Evolutionary conservation across 768 basidiomycete species (phyloP).

Genomic region (Mycena albidolilacea): DNA sequence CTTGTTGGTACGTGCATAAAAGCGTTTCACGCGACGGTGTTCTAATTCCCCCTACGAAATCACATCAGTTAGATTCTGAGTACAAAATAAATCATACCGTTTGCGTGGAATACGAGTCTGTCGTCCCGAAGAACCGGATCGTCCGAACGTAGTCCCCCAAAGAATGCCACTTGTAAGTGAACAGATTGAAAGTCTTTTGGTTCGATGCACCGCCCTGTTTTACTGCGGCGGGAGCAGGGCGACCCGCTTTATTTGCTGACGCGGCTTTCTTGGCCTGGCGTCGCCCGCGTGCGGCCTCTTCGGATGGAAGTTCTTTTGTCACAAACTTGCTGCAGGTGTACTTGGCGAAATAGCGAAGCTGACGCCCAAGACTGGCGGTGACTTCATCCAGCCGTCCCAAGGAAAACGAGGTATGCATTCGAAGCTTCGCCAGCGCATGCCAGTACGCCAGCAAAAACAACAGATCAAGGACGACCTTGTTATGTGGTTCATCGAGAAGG

Average conservation of each 20-base stretch:
- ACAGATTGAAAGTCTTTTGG: constrained; percentile 43
- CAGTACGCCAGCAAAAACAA: constrained; percentile 9
- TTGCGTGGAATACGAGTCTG: too few relatives aligned
- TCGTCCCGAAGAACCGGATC: constrained; percentile 37
- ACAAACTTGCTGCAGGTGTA: background rate
- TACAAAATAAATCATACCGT: too few relatives aligned
- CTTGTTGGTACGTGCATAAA: too few relatives aligned
- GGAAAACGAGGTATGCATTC: background rate
- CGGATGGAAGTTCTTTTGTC: constrained; percentile 13
- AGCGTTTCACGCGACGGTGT: too few relatives aligned
- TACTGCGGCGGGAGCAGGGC: background rate
- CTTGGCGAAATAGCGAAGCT: constrained; percentile 8
- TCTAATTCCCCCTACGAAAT: too few relatives aligned
- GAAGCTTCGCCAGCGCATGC: constrained; percentile 17
- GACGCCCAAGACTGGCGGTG: too few relatives aligned
- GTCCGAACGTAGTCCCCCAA: constrained; percentile 49
- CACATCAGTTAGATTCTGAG: too few relatives aligned
- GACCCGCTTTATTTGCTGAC: background rate
- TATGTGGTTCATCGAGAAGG: background rate
- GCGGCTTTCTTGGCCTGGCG: constrained; percentile 33
- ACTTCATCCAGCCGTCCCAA: too few relatives aligned
- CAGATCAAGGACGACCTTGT: constrained; percentile 4
- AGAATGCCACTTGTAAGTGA: constrained; percentile 52
- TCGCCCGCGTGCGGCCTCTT: constrained; percentile 20
- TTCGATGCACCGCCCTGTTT: background rate